These are phyloP conservation scores for Dalbergia cochinchinensis DNA, from an alignment of 306 rosid genomes.

Conservation along the genomic window DNA sequence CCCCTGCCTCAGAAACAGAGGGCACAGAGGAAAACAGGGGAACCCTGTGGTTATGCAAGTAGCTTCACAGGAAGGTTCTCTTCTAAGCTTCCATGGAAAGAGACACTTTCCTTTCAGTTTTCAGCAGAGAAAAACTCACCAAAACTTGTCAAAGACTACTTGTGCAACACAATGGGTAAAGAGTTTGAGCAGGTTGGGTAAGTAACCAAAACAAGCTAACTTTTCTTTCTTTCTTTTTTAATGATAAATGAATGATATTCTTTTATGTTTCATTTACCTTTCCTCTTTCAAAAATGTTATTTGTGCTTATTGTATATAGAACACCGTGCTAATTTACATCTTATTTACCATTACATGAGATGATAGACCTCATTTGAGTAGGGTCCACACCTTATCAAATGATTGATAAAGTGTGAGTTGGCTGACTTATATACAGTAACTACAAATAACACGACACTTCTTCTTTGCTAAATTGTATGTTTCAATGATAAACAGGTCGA, in stretches of 20 bases:
- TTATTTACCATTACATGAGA: too few relatives aligned
- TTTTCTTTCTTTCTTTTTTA: background rate
- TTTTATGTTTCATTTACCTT: background rate
- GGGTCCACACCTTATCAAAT: too few relatives aligned
- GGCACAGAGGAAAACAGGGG: conserved; percentile 81
- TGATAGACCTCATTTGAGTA: too few relatives aligned
- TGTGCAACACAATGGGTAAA: conserved; percentile 61
- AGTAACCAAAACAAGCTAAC: conserved; percentile 40
- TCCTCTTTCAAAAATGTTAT: too few relatives aligned
- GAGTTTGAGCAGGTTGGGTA: conserved; percentile 80
- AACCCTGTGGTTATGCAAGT: conserved; percentile 94
- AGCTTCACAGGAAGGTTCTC: conserved; percentile 93
- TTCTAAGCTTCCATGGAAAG: conserved; percentile 95
- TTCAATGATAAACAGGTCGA: conserved; percentile 50
- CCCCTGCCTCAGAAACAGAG: conserved; percentile 83
- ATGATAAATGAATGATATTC: background rate
- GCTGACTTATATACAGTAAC: too few relatives aligned
- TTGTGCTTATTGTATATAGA: too few relatives aligned
- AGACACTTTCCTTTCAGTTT: conserved; percentile 78
- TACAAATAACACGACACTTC: background rate
- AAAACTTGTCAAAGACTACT: conserved; percentile 58
- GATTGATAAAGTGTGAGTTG: too few relatives aligned
- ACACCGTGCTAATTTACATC: too few relatives aligned
- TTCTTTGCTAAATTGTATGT: conserved; percentile 20
- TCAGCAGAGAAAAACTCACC: conserved; percentile 52